A percentile compares a stretch with the other conserved stretches of the same genome.
These are phyloP conservation scores for Reticulascus tulasneorum DNA, from an alignment of 2,329 filamentous ascomycete species.

Conservation along the genomic window DNA sequence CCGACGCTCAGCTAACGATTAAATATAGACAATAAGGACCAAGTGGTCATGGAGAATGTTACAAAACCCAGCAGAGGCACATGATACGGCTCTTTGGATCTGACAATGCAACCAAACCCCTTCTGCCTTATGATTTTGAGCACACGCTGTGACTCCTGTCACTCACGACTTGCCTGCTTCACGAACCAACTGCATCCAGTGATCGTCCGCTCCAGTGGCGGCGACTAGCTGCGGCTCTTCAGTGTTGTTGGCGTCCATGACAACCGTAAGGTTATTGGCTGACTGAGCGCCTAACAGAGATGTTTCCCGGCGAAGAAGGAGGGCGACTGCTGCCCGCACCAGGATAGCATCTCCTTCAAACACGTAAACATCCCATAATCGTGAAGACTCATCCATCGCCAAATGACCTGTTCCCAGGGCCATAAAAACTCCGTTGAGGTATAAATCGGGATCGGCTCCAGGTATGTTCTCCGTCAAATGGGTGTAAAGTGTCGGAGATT, in stretches of 20 bases:
- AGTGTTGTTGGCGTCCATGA: conserved; percentile 9
- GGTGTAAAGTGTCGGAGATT: conserved; percentile 58
- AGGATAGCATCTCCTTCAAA: conserved; percentile 76
- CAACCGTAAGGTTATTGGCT: conserved; percentile 17
- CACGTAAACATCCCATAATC: conserved; percentile 78
- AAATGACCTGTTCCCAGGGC: conserved; percentile 61
- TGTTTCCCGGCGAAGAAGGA: conserved; percentile 54
- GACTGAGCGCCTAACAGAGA: conserved; percentile 43
- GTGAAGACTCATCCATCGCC: conserved; percentile 64
- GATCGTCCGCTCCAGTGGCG: conserved; percentile 42
- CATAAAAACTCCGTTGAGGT: conserved; percentile 58
- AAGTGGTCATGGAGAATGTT: too few species aligned
- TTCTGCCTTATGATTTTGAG: too few species aligned
- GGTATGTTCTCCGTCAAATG: conserved; percentile 55
- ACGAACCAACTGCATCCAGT: conserved; percentile 37
- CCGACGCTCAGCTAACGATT: too few species aligned
- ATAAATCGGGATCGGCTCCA: conserved; percentile 44
- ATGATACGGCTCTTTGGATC: background rate
- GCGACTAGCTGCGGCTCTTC: too few species aligned
- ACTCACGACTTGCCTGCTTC: conserved; percentile 32
- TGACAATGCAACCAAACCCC: too few species aligned
- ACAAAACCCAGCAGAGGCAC: conserved; percentile 1
- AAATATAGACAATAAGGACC: conserved; percentile 15
- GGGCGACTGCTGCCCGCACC: conserved; percentile 66
- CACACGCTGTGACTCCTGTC: too few species aligned